Conservation (phyloP, 1,284 basidiomycete genomes). For the Pseudozyma sp. region DNA sequence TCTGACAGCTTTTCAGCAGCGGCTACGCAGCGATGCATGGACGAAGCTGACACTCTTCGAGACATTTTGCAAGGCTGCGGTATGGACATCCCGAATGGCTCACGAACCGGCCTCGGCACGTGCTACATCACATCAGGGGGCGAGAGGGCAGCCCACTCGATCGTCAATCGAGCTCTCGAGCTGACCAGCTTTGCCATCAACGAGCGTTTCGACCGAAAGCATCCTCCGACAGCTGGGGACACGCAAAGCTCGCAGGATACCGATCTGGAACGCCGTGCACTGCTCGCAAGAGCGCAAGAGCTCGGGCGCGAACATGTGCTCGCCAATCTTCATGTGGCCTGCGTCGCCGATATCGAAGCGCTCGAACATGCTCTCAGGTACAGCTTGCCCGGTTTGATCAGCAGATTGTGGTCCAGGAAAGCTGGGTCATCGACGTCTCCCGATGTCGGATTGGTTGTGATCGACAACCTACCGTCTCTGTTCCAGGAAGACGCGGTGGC, state of each 20-base stretch:
- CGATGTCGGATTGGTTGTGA: slow-evolving; percentile 39
- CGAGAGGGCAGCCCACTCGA: slow-evolving; percentile 29
- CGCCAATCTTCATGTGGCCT: slow-evolving; percentile 37
- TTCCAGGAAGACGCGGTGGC: slow-evolving; percentile 53
- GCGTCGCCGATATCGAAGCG: slow-evolving; percentile 41
- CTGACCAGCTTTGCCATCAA: slow-evolving; percentile 14
- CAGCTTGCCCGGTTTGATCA: slow-evolving; percentile 50
- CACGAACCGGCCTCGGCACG: slow-evolving; percentile 3
- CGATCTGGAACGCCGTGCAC: slow-evolving; percentile 3
- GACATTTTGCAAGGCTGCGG: slow-evolving; percentile 22
- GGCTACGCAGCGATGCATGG: background rate
- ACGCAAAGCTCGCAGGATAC: background rate
- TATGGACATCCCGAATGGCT: slow-evolving; percentile 3
- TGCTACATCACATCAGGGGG: slow-evolving; percentile 47
- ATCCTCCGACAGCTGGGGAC: slow-evolving; percentile 11
- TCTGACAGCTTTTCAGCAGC: background rate
- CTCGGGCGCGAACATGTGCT: slow-evolving; percentile 25
- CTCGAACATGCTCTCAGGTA: slow-evolving; percentile 56
- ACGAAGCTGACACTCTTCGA: slow-evolving; percentile 5
- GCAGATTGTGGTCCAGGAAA: slow-evolving; percentile 3
- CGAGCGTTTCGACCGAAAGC: slow-evolving; percentile 3
- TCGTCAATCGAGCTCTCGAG: slow-evolving; percentile 32
- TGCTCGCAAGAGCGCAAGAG: slow-evolving; percentile 18
- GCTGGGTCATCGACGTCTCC: background rate
- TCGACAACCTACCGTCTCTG: slow-evolving; percentile 56